phyloP scores from a whole-genome alignment of 2,329 filamentous ascomycete genomes.

The Epichloe gansuensis region DNA sequence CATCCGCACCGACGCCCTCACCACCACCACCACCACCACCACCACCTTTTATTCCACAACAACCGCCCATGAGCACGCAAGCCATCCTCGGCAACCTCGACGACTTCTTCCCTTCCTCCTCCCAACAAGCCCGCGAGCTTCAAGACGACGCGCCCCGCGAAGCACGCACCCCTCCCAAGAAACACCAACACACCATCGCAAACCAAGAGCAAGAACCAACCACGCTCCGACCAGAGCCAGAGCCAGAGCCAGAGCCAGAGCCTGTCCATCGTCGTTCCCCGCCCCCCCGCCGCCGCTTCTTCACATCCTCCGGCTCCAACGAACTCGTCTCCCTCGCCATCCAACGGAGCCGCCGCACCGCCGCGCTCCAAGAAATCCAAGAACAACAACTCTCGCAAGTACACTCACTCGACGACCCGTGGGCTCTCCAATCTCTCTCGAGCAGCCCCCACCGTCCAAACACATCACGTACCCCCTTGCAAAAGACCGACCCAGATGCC shows the following conservation, averaged over 20 bases:
- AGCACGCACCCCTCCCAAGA: neutral
- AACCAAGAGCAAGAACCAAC: conserved; percentile 7
- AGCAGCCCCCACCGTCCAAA: neutral
- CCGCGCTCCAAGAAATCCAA: conserved; percentile 18
- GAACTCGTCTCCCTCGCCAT: conserved; percentile 22
- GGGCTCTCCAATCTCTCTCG: neutral
- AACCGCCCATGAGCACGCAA: conserved; percentile 33
- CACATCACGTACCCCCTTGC: neutral
- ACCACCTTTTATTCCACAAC: conserved; percentile 8
- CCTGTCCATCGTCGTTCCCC: conserved; percentile 2
- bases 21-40: conserved; percentile 8
- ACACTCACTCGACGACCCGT: neutral
- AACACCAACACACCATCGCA: neutral
- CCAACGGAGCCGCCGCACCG: conserved; percentile 22
- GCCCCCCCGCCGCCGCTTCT: conserved; percentile 18
- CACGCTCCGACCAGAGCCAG: conserved; percentile 2
- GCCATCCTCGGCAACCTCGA: conserved; percentile 39
- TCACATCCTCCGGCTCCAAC: conserved; percentile 24
- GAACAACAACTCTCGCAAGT: conserved; percentile 15
- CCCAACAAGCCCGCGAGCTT: conserved; percentile 42
- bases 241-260: neutral
- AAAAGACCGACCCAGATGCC: neutral
- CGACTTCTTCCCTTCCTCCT: conserved; percentile 42
- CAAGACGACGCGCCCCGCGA: conserved; percentile 21
- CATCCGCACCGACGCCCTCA: neutral